Evolutionary conservation across 257 asterid genomes (phyloP).

Genomic region (Petunia axillaris): DNA sequence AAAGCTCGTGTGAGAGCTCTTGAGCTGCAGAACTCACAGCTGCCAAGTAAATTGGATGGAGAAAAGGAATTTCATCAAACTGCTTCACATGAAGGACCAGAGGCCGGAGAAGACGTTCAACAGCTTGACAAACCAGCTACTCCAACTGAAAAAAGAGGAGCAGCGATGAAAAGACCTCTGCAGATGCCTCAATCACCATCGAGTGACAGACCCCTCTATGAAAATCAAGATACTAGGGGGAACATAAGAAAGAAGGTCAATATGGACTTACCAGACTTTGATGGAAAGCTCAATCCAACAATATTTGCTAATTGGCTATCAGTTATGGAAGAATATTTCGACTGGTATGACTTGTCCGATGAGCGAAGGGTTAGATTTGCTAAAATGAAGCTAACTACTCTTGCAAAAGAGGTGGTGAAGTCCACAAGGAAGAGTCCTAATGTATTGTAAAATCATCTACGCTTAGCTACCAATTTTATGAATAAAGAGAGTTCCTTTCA

Average conservation of each 20-base stretch:
- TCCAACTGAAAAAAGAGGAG: constrained; percentile 6
- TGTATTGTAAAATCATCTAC: background rate
- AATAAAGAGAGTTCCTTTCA: constrained; percentile 3
- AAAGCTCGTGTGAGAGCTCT: constrained; percentile 15
- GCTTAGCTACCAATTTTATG: background rate
- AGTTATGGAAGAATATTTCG: constrained; percentile 24
- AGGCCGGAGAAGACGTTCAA: background rate
- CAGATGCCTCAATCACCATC: constrained; percentile 20
- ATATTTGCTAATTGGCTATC: constrained; percentile 24
- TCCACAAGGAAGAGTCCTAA: constrained; percentile 15
- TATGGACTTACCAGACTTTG: constrained; percentile 10
- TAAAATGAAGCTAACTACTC: constrained; percentile 16
- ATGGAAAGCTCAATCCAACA: constrained; percentile 25
- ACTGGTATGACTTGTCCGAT: constrained; percentile 19
- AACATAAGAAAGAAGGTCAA: constrained; percentile 8
- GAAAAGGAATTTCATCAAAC: background rate
- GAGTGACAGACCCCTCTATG: background rate
- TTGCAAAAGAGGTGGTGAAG: constrained; percentile 28
- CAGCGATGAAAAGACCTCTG: background rate
- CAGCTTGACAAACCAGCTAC: background rate
- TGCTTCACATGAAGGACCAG: constrained; percentile 1
- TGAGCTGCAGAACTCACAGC: constrained; percentile 12
- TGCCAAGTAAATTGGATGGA: background rate
- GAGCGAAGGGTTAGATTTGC: constrained; percentile 6
- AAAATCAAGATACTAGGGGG: background rate